phyloP scores from a whole-genome alignment of 192 early-diverging fungal genomes.

The Backusella morwellensis region DNA sequence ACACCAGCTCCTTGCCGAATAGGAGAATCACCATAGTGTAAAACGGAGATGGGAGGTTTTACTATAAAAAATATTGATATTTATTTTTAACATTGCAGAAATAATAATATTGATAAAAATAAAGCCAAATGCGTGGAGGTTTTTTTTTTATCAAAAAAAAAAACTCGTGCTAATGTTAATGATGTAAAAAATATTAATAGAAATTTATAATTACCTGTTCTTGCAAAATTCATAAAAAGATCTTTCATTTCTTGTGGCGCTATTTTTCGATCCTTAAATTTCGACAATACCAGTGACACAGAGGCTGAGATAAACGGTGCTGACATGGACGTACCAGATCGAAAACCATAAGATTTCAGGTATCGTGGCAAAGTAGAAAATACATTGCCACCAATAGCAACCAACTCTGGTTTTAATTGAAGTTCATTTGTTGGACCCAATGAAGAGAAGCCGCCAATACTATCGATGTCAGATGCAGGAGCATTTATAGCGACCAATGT shows the following conservation, averaged over 20 bases:
- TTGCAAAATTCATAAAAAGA: slow-evolving; percentile 30
- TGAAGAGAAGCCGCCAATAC: slow-evolving; percentile 66
- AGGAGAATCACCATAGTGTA: slow-evolving; percentile 23
- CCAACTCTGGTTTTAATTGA: slow-evolving; percentile 49
- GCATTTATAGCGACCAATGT: slow-evolving; percentile 7
- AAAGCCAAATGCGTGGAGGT: background rate
- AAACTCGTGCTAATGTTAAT: background rate
- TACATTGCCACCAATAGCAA: slow-evolving; percentile 48
- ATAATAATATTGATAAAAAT: background rate
- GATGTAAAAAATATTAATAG: background rate
- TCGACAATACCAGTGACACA: slow-evolving; percentile 40
- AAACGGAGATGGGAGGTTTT: slow-evolving; percentile 2
- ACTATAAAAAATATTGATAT: background rate
- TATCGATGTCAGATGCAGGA: background rate
- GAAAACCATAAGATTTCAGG: slow-evolving; percentile 37
- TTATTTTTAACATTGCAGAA: background rate
- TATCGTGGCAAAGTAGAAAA: slow-evolving; percentile 46
- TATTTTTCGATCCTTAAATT: background rate
- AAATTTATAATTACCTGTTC: slow-evolving; percentile 17
- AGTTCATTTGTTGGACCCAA: slow-evolving; percentile 73
- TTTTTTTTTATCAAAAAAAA: slow-evolving; percentile 1
- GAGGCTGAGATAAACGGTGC: slow-evolving; percentile 51
- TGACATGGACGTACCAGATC: slow-evolving; percentile 59
- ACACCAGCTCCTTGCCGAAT: slow-evolving; percentile 52
- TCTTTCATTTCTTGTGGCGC: slow-evolving; percentile 13